phyloP scores from a whole-genome alignment of 2,329 filamentous ascomycete genomes.

The Colletotrichum sp. region DNA sequence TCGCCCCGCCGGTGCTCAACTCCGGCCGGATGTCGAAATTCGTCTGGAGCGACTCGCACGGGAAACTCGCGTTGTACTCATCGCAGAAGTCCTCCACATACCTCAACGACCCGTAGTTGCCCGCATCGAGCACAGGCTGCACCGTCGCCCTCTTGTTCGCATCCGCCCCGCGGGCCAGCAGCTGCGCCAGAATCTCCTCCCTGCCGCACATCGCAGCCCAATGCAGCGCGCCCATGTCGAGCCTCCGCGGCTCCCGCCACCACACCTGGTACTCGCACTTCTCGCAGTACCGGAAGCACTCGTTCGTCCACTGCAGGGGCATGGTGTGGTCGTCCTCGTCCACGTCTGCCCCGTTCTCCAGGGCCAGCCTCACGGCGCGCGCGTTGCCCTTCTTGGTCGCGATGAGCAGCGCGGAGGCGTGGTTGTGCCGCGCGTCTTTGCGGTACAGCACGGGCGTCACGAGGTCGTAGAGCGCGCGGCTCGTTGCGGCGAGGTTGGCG shows the following conservation, averaged over 20 bases:
- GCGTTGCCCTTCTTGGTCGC: conserved; percentile 9
- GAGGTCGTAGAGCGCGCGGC: conserved; percentile 6
- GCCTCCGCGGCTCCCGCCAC: conserved; percentile 13
- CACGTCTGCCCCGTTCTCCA: conserved; percentile 37
- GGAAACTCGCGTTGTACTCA: conserved; percentile 17
- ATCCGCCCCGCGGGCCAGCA: background rate
- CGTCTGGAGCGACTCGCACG: conserved; percentile 8
- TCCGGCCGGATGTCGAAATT: background rate
- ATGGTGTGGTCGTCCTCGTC: conserved; percentile 31
- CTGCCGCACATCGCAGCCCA: conserved; percentile 13
- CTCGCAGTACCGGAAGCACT: conserved; percentile 13
- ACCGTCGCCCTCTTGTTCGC: conserved; percentile 6
- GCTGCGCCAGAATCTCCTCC: background rate
- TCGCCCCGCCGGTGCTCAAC: background rate
- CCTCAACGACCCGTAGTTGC: conserved; percentile 2
- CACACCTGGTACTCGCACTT: conserved; percentile 20
- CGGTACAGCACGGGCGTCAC: conserved; percentile 13
- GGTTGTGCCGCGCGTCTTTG: conserved; percentile 4
- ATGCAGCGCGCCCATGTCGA: conserved; percentile 15
- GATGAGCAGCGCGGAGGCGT: conserved; percentile 12
- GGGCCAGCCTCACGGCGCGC: conserved; percentile 27
- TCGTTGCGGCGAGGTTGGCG: conserved; percentile 11
- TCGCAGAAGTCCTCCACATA: conserved; percentile 15
- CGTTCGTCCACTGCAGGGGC: conserved; percentile 19
- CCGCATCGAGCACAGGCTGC: conserved; percentile 1